phyloP scores from a whole-genome alignment of 1,284 basidiomycete genomes.

The Gomphus bonarii region DNA sequence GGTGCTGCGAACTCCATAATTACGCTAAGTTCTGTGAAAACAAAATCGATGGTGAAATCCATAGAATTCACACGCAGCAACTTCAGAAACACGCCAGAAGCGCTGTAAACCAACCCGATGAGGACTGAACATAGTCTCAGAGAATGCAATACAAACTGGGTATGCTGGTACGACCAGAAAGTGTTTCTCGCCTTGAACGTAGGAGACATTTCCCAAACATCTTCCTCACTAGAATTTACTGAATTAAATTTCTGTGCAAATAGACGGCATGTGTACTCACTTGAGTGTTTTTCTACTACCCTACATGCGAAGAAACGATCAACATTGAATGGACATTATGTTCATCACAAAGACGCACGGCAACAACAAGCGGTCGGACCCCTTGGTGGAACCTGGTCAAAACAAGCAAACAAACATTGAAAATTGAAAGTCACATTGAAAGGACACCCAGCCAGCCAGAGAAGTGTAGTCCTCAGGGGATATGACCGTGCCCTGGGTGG shows the following conservation, averaged over 20 bases:
- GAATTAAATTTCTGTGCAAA: no score
- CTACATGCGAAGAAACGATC: neutral
- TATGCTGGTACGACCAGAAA: neutral
- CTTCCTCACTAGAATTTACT: neutral
- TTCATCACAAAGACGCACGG: neutral
- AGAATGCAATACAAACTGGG: neutral
- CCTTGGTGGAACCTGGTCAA: neutral
- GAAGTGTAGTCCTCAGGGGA: slow-evolving; percentile 9
- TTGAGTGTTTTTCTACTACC: neutral
- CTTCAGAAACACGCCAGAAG: neutral
- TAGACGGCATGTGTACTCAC: neutral
- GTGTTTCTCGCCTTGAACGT: slow-evolving; percentile 5
- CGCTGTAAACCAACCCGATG: neutral
- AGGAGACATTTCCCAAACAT: slow-evolving; percentile 10
- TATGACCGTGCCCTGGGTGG: no score
- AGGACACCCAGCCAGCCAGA: neutral
- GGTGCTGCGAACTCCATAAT: slow-evolving; percentile 8
- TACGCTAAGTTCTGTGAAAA: slow-evolving; percentile 8
- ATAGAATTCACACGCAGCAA: slow-evolving; percentile 5
- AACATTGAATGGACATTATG: neutral
- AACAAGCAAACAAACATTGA: no score
- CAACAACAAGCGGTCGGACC: slow-evolving; percentile 3
- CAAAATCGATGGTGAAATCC: slow-evolving; percentile 8
- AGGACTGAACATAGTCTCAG: neutral
- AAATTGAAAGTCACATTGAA: neutral